Evolutionary conservation across 2,329 filamentous ascomycete species (phyloP).

Genomic region (Cryphonectria japonica): DNA sequence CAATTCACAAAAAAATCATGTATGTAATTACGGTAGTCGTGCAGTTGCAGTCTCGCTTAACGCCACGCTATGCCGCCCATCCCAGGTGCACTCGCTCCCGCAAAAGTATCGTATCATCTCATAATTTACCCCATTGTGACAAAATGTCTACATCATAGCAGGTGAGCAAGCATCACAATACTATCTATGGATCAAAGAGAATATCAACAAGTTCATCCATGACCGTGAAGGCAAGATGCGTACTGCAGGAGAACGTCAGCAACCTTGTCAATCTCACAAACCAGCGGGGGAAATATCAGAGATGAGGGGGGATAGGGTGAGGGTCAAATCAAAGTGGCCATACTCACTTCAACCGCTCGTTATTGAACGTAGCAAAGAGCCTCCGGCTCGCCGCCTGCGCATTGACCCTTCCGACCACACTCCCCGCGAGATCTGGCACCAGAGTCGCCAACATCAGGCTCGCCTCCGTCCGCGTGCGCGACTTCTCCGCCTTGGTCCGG

Average conservation of each 20-base stretch:
- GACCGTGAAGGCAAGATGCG: conserved; percentile 71
- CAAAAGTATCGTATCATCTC: neutral
- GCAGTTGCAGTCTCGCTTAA: conserved; percentile 22
- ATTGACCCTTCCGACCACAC: conserved; percentile 90
- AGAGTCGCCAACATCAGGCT: conserved; percentile 87
- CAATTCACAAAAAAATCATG: neutral
- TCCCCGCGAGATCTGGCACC: conserved; percentile 87
- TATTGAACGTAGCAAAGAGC: conserved; percentile 90
- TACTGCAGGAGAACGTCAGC: conserved; percentile 43
- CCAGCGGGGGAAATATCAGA: neutral
- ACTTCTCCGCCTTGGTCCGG: conserved; percentile 73
- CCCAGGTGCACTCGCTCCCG: neutral
- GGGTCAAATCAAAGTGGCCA: conserved; percentile 33
- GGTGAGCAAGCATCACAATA: neutral
- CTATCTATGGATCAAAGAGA: conserved; percentile 56
- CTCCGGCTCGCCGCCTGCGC: conserved; percentile 87
- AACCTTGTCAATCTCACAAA: neutral
- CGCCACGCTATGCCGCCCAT: conserved; percentile 36
- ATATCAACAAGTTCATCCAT: conserved; percentile 71
- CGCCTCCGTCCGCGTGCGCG: conserved; percentile 82
- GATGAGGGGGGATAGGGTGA: neutral
- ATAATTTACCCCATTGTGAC: conserved; percentile 4
- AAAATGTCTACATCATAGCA: conserved; percentile 6
- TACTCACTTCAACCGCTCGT: conserved; percentile 81
- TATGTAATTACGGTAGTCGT: neutral